Evolutionary conservation across 306 rosid genomes (phyloP), one percentile per base, ranked within the genome.

Genomic region (Glycine latifolia): DNA sequence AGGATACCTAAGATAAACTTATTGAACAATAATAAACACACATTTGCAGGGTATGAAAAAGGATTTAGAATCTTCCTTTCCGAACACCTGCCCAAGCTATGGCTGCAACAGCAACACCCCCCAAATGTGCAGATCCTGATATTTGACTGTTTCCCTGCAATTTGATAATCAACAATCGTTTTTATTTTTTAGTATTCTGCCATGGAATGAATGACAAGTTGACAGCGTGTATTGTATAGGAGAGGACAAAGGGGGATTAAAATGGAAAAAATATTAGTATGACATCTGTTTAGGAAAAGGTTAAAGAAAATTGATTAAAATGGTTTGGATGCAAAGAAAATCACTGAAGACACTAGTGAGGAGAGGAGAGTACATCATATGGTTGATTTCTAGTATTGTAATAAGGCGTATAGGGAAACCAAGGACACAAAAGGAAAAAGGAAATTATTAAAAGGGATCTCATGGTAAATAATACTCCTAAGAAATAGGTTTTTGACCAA

Each of bases 21-120:
- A 13, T 11, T 15, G 37, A 81, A 48, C 9, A 10, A 50, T 53
- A 41, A 33, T 8, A 16, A 54, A 58, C 60, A 77, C 50, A 68
- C 66, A 62, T 69, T 78, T 48, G 54, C 67, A 8, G 53, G 78
- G 49, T 70, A 37, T 55, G 75, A 59, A 87, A 46, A 70, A 35
- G 52, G 56, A 59, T 33, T 86, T 83, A 93, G 85, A 93, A 89
- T 69, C 94, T 88, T 67, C 96, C 90, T 87, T n/a, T 91, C 63
- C 97, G 88, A 75, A 91, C 37, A 78, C 89, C 70, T 11, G 90
- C 89, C 98, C 98, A 93, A 37, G 96, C 89, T 61, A 90, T 33
- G 83, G 98, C 97, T 66, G 98, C 99, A 79, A 91, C 97, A 48
- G 89, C 92, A 8, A 92, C 93, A 71, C 99, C 99, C 7, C 98